Evolutionary conservation across 177 flowering plant species (phyloP), one percentile per base, ranked within the genome.

Genomic region (Vitis hybrid): DNA sequence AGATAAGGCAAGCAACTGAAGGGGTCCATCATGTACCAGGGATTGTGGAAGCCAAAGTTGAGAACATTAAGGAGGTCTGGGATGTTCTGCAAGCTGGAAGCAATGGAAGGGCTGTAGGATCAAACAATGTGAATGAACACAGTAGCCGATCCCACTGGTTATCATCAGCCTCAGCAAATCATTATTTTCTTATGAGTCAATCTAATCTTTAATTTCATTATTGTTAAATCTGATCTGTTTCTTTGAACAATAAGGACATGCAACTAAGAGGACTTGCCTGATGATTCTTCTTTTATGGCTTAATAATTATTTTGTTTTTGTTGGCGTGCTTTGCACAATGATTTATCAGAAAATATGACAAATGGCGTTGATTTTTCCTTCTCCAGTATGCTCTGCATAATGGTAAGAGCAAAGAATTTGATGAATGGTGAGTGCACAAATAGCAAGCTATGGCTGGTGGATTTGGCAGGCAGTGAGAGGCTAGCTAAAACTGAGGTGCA

Each of bases 141-240:
- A 94, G 98, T 65, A 94, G 98, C 67, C 90, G 99, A 68, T 95
- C 99, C 73, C 99, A 95, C 78, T 96, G 99, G 98, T 90, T 72
- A 14, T 50, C 1, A 8, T 39, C 8, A 39, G 45, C 45, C 45
- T 39, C 45, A 39, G 45, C 45, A 39, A 39, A 39, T 39, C 45
- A 39, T 39, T 39, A 39, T 39, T 39, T 39, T 39, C 45, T 39
- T 39, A 39, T 39, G 45, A 39, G 45, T 39, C 45, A 39, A 39
- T 39, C 7, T 4, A 4, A 39, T 39, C 45, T 39, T 39, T 39
- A 39, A 39, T 39, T 7, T 39, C 45, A 39, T 7, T 39, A 39
- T 7, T 4, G 8, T 39, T 39, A 39, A 39, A 5, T 5, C 45
- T 1, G 9, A 39, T 39, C 9, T 39, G 9, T 39, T 39, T 39